Evolutionary conservation across 2,329 filamentous ascomycete genomes (phyloP).

Genomic region (Tolypocladium paradoxum): DNA sequence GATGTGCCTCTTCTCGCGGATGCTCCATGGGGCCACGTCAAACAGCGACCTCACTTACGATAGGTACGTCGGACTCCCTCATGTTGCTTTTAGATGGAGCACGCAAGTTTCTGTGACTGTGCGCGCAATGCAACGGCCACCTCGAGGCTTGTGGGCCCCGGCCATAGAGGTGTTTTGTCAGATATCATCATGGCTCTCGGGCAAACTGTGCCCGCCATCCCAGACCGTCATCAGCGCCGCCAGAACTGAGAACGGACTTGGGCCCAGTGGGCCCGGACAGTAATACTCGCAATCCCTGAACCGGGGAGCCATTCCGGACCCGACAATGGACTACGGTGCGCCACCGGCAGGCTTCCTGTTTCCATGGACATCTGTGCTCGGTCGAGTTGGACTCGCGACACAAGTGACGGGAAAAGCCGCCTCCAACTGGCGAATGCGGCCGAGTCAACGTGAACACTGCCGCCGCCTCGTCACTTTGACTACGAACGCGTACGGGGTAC

Average conservation of each 20-base stretch:
- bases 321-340: too few relatives aligned
- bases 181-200: background rate
- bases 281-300: too few relatives aligned
- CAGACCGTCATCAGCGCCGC: too few relatives aligned
- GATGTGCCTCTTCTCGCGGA: background rate
- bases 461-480: too few relatives aligned
- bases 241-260: background rate
- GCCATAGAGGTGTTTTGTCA: background rate
- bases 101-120: background rate
- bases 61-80: too few relatives aligned
- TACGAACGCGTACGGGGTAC: too few relatives aligned
- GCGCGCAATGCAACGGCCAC: background rate
- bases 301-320: too few relatives aligned
- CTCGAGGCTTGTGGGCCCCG: background rate
- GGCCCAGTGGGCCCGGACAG: background rate
- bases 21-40: too few relatives aligned
- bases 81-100: background rate
- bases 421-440: background rate
- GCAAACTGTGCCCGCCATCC: background rate
- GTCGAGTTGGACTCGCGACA: background rate
- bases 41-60: too few relatives aligned
- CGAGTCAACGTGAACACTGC: background rate
- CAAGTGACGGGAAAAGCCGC: background rate
- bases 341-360: background rate
- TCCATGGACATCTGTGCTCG: too few relatives aligned